Percentiles rank a stretch among this genome's conserved stretches.
Conservation (phyloP, 2,329 filamentous ascomycete species). For the Aquanectria penicillioides region DNA sequence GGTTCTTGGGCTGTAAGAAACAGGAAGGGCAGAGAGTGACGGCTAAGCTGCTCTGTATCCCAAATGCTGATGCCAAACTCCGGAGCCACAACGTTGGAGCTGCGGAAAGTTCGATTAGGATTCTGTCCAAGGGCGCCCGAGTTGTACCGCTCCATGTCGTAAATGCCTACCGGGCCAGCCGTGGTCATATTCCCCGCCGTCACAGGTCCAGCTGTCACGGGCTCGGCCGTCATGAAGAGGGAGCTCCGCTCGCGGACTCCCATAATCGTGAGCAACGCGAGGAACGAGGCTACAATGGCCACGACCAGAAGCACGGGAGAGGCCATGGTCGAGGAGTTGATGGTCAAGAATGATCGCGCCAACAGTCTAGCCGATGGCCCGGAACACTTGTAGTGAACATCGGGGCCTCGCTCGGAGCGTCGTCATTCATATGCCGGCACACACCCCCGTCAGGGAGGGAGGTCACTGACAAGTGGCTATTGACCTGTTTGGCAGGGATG, state of each 20-base stretch:
- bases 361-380: conserved; percentile 12
- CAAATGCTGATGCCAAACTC: conserved; percentile 16
- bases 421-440: conserved; percentile 3
- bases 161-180: neutral
- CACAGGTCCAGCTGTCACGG: neutral
- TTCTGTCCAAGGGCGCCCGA: conserved; percentile 8
- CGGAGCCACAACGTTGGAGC: conserved; percentile 11
- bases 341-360: conserved; percentile 2
- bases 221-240: neutral
- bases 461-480: neutral
- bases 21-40: neutral
- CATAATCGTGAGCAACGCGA: conserved; percentile 6
- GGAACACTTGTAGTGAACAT: conserved; percentile 7
- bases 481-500: neutral
- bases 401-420: conserved; percentile 15
- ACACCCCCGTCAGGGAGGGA: neutral
- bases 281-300: neutral
- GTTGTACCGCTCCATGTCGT: conserved; percentile 10
- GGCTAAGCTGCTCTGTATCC: conserved; percentile 2
- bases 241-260: neutral
- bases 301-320: neutral
- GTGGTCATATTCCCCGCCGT: neutral
- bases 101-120: conserved; percentile 15
- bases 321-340: conserved; percentile 9
- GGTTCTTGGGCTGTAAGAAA: conserved; percentile 12